Evolutionary conservation across 805 yeast species (phyloP), one percentile per base, ranked within the genome.

Genomic region (Kodamaea hsintzibuensis): DNA sequence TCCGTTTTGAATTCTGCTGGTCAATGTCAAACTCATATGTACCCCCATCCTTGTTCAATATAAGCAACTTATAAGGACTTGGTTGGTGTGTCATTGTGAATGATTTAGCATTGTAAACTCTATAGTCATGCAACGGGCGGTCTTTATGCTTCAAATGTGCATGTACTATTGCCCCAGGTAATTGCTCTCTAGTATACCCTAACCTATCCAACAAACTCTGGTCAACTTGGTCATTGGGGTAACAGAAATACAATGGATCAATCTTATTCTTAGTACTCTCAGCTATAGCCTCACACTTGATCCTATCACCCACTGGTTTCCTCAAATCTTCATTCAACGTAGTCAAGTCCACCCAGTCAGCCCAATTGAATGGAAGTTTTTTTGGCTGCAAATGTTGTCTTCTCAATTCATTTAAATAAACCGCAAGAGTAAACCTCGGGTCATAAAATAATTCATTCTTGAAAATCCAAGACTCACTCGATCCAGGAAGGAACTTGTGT

Each of bases 361-460:
- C 60, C 73, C 72, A 69, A 52, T 66, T 62, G 51, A 69, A 69
- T 1, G 73, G 70, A 25, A 71, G 56, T 53, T 25, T 40, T 40
- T 40, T 40, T 40, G 44, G 44, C 44, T 40, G 44, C 44, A 40
- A 40, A 40, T 40, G 16, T 39, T 39, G 17, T 18, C 42, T 37
- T 39, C 51, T 54, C 40, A 59, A 33, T 51, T 62, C 57, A 42
- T 57, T 52, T 47, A 63, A n/a, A 48, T 64, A 64, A 33, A 58
- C 60, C 7, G 65, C 53, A 2, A 63, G 44, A 2, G 48, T 45
- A 8, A 45, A 16, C 9, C 48, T 27, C 5, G 38, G 18, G 39
- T 64, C 69, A 38, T 57, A 62, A 38, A 50, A 65, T 7, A 63
- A 18, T 27, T 57, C 55, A 2, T 58, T 56, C 3, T 52, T 61